A percentile compares a stretch with the other conserved stretches of the same genome.
Evolutionary conservation across 176 grass and related monocot genomes (phyloP).

Genomic region (Rhynchospora tenuis): DNA sequence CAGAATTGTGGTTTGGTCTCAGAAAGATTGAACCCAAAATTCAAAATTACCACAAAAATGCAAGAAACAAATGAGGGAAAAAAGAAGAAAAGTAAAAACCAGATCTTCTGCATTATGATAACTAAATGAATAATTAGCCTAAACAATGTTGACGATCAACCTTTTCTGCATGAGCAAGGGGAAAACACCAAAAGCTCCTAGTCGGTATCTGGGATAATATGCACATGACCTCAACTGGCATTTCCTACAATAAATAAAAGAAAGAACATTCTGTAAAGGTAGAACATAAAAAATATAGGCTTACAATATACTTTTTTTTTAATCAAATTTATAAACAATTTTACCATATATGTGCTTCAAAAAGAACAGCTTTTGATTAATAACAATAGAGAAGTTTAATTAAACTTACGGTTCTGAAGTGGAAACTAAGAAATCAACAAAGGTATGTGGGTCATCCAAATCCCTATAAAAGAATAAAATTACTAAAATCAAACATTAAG

Average conservation of each 20-base stretch:
- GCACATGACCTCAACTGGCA: slow-evolving; percentile 68
- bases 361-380: slow-evolving; percentile 10
- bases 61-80: slow-evolving; percentile 17
- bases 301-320: not conserved
- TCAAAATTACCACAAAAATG: not conserved
- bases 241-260: slow-evolving; percentile 44
- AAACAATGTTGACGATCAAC: slow-evolving; percentile 27
- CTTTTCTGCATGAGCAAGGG: slow-evolving; percentile 75
- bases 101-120: slow-evolving; percentile 14
- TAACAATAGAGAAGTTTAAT: not conserved
- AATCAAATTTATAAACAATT: slow-evolving; percentile 17
- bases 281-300: not conserved
- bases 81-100: not conserved
- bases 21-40: not conserved
- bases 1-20: not conserved
- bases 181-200: slow-evolving; percentile 78
- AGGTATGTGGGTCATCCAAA: slow-evolving; percentile 74
- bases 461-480: slow-evolving; percentile 43
- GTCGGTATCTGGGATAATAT: slow-evolving; percentile 58
- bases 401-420: slow-evolving; percentile 57
- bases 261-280: not conserved
- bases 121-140: slow-evolving; percentile 7
- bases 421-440: slow-evolving; percentile 80
- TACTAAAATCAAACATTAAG: slow-evolving; percentile 11
- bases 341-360: not conserved